These are phyloP conservation scores for Cytospora paraplurivora DNA, from an alignment of 2,329 filamentous ascomycete species.

Conservation along the genomic window DNA sequence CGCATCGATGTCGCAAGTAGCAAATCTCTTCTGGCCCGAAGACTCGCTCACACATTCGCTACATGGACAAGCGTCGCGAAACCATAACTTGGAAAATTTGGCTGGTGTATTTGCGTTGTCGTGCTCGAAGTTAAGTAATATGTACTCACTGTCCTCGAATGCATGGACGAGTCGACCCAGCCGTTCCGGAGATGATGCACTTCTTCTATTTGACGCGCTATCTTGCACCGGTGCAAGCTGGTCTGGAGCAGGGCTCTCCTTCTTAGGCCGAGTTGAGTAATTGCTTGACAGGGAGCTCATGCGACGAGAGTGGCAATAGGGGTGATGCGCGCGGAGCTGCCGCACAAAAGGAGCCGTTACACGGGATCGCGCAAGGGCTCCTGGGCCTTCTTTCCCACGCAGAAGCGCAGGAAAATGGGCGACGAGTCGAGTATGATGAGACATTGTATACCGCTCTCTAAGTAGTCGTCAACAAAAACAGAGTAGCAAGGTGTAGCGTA, in stretches of 20 bases:
- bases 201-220: background rate
- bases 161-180: background rate
- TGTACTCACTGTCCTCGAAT: too few relatives aligned
- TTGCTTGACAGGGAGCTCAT: background rate
- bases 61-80: conserved; percentile 61
- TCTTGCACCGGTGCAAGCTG: background rate
- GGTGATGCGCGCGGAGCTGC: background rate
- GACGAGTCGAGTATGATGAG: background rate
- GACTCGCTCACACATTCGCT: conserved; percentile 54
- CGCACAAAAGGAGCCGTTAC: background rate
- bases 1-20: conserved; percentile 44
- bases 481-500: too few relatives aligned
- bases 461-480: too few relatives aligned
- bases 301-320: background rate
- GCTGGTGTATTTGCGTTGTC: background rate
- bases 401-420: background rate
- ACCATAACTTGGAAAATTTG: conserved; percentile 30
- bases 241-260: background rate
- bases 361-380: background rate
- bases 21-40: conserved; percentile 62
- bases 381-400: background rate
- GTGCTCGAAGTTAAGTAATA: conserved; percentile 4
- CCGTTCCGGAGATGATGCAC: background rate
- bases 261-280: background rate
- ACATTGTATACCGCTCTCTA: background rate